Evolutionary conservation across 2,329 filamentous ascomycete species (phyloP).

Genomic region (Ilyonectria destructans): DNA sequence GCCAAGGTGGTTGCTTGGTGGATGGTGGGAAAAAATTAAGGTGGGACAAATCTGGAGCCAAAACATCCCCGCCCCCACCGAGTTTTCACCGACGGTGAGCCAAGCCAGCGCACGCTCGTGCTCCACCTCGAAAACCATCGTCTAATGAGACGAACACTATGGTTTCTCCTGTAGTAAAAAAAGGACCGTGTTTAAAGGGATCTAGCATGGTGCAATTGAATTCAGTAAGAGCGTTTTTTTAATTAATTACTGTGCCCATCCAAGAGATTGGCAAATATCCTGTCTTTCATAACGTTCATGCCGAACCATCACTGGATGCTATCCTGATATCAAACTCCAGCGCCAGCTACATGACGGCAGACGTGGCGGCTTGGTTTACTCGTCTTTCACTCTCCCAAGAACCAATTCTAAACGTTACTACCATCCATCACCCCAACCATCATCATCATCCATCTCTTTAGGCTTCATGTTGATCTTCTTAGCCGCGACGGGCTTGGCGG

Average conservation of each 20-base stretch:
- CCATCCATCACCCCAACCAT: constrained; percentile 80
- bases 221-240: constrained; percentile 11
- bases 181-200: no score
- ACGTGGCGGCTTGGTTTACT: constrained; percentile 14
- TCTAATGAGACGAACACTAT: no score
- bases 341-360: constrained; percentile 28
- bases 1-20: constrained; percentile 20
- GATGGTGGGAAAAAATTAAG: constrained; percentile 40
- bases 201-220: no score
- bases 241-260: constrained; percentile 21
- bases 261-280: constrained; percentile 5
- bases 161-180: no score
- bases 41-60: constrained; percentile 30
- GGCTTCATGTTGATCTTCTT: constrained; percentile 83
- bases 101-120: neutral
- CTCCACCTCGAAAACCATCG: neutral
- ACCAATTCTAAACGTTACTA: constrained; percentile 48
- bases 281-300: constrained; percentile 34
- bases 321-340: constrained; percentile 41
- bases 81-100: constrained; percentile 23
- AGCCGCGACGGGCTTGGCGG: constrained; percentile 61
- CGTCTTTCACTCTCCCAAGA: neutral
- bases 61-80: constrained; percentile 30
- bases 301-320: constrained; percentile 31
- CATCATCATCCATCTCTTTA: constrained; percentile 71